Evolutionary conservation across 805 yeast genomes (phyloP), one percentile per base, ranked within the genome.

Genomic region (Starmera quercuum): DNA sequence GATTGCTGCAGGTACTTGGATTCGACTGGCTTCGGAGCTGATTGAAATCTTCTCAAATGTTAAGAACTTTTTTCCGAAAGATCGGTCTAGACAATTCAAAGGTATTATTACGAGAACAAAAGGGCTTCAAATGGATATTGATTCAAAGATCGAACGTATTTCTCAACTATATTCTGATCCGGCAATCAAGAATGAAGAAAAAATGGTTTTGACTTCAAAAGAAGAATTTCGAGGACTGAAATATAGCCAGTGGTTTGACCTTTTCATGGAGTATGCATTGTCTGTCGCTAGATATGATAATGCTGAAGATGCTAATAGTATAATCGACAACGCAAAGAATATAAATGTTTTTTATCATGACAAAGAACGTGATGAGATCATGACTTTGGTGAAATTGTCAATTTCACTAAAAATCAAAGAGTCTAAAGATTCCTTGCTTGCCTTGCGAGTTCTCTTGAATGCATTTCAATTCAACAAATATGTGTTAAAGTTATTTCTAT

Each of bases 21-120:
- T 84, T 43, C 84, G 85, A 39, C 63, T 78, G 5, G 95, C 90
- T 0, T 73, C 84, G 3, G 95, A 83, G 44, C 66, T 92, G 32
- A 75, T 90, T 27, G 95, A 87, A 49, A 75, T 83, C 39, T 88
- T 92, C 51, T 75, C 83, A 18, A 73, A 78, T 35, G 86, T 84
- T 10, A 70, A 79, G 40, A 76, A 77, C 46, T 84, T 92, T 43
- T 88, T 84, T 49, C 83, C 88, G 2, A 69, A 76, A 31, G 94
- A 85, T 47, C 71, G 80, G 36, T 78, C 78, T 10, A 75, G 79
- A 32, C 67, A 70, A 15, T 83, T 83, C 51, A 75, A 73, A 30
- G 87, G 88, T 13, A 75, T 77, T 19, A 66, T 81, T 10, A 63
- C 73, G 28, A 72, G 81, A 46, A 71, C 81, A 17, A 65, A 82